Evolutionary conservation across 139 green algal species (phyloP), one percentile per base, ranked within the genome.

Genomic region (Edaphochlamys debaryana): DNA sequence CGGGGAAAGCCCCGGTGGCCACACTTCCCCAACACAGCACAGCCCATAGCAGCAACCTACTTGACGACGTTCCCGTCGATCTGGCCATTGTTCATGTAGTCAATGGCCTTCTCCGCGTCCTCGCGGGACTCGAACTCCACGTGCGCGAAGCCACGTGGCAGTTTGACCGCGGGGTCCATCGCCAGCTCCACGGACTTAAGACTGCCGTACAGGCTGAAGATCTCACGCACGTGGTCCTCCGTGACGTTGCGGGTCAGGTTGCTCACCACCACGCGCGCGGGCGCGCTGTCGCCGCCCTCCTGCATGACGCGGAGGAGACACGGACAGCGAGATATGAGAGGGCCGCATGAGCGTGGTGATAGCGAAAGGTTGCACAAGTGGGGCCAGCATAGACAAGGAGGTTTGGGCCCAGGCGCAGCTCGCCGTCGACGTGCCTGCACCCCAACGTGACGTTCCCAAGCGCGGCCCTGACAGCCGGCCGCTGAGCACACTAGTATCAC

Each of bases 11-110:
- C n/a, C n/a, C n/a, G n/a, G n/a, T n/a, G n/a, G n/a, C n/a, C n/a
- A n/a, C n/a, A n/a, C n/a, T n/a, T n/a, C n/a, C n/a, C n/a, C n/a
- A n/a, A n/a, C n/a, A n/a, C n/a, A n/a, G n/a, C n/a, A n/a, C n/a
- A n/a, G n/a, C n/a, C n/a, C n/a, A n/a, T n/a, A n/a, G n/a, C n/a
- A n/a, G n/a, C n/a, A n/a, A n/a, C n/a, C n/a, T n/a, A 93, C 91
- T 81, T 84, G 38, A 97, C 86, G 0, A 92, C 58, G 69, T 93
- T 95, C 27, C 95, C 95, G 82, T 98, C 95, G 9, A 98, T 88
- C 85, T 98, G 95, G 4, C 91, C 95, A 7, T 92, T 94, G 67
- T 98, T 87, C 95, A 98, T 97, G 87, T 94, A 89, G n/a, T 94
- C 86, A n/a, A 89, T 71, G 0, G 95, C 95, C 70, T 91, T 92